Evolutionary conservation across 306 rosid genomes (phyloP).

Genomic region (Myrica gale): DNA sequence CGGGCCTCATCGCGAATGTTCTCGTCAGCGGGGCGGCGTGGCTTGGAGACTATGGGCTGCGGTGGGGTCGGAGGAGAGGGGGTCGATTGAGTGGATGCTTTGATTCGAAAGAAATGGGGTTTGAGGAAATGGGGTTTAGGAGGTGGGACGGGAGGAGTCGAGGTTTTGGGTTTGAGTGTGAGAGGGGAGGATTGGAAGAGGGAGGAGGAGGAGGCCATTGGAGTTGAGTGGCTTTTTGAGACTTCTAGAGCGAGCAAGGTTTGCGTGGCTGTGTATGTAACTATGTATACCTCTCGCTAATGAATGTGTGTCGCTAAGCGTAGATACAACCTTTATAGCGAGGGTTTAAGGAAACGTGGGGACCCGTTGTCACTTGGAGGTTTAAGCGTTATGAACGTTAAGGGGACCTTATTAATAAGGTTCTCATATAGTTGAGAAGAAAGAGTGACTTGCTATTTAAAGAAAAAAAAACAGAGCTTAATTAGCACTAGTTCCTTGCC

Average conservation of each 20-base stretch:
- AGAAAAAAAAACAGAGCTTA: too few relatives aligned
- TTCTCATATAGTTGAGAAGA: too few relatives aligned
- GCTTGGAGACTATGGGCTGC: slow-evolving; percentile 34
- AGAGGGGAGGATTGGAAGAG: slow-evolving; percentile 36
- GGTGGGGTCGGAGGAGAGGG: slow-evolving; percentile 22
- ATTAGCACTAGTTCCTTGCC: too few relatives aligned
- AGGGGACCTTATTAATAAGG: too few relatives aligned
- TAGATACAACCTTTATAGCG: too few relatives aligned
- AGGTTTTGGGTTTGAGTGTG: slow-evolving; percentile 25
- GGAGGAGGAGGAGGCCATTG: slow-evolving; percentile 44
- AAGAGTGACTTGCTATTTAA: too few relatives aligned
- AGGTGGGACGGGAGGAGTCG: slow-evolving; percentile 7
- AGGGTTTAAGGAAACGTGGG: too few relatives aligned
- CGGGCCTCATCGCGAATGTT: slow-evolving; percentile 82
- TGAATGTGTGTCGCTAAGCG: too few relatives aligned
- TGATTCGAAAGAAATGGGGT: slow-evolving; percentile 17
- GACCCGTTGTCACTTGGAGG: too few relatives aligned
- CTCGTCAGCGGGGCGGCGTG: slow-evolving; percentile 57
- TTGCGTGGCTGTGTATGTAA: too few relatives aligned
- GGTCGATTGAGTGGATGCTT: slow-evolving; percentile 22
- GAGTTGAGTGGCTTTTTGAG: background rate
- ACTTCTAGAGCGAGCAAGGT: background rate
- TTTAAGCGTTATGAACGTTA: too few relatives aligned
- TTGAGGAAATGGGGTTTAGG: slow-evolving; percentile 25
- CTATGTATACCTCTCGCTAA: too few relatives aligned